These are phyloP conservation scores for Rhodotorula diobovata DNA, from an alignment of 768 basidiomycete genomes.

Conservation along the genomic window DNA sequence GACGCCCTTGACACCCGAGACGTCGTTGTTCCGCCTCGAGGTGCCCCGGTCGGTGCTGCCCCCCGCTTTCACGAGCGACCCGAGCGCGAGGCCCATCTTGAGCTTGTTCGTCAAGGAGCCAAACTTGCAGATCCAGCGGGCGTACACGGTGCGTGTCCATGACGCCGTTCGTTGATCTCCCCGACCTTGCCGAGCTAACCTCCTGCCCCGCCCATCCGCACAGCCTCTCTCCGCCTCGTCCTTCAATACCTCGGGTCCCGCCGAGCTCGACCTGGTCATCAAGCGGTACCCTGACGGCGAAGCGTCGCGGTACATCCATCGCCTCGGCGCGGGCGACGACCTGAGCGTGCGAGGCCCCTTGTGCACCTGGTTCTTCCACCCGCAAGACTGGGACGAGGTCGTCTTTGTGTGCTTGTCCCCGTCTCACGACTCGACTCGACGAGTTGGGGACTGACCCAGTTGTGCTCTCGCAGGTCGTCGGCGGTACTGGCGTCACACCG, in stretches of 20 bases:
- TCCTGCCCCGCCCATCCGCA: not conserved
- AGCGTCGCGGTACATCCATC: slow-evolving; percentile 37
- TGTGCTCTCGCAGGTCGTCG: slow-evolving; percentile 33
- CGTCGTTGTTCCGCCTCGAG: slow-evolving; percentile 31
- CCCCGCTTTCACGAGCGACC: not conserved
- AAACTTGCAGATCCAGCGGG: slow-evolving; percentile 42
- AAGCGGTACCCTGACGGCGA: slow-evolving; percentile 43
- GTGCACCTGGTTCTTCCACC: slow-evolving; percentile 36
- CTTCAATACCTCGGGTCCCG: slow-evolving; percentile 24
- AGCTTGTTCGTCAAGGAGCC: slow-evolving; percentile 42
- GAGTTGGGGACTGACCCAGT: not conserved
- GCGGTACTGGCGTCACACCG: slow-evolving; percentile 43
- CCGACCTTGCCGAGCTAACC: not conserved
- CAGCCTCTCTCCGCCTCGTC: slow-evolving; percentile 31
- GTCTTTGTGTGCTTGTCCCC: slow-evolving; percentile 36
- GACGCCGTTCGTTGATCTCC: not conserved
- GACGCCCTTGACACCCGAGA: slow-evolving; percentile 30
- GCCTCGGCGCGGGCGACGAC: slow-evolving; percentile 27
- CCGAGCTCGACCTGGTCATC: slow-evolving; percentile 39
- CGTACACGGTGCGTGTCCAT: slow-evolving; percentile 37
- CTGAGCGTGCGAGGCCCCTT: slow-evolving; percentile 38
- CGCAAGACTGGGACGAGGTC: slow-evolving; percentile 34
- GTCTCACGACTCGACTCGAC: not conserved
- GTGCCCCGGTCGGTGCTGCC: slow-evolving; percentile 31
- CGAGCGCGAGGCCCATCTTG: slow-evolving; percentile 27